phyloP scores from a whole-genome alignment of 2,329 filamentous ascomycete genomes.

The Venturia oleaginea region DNA sequence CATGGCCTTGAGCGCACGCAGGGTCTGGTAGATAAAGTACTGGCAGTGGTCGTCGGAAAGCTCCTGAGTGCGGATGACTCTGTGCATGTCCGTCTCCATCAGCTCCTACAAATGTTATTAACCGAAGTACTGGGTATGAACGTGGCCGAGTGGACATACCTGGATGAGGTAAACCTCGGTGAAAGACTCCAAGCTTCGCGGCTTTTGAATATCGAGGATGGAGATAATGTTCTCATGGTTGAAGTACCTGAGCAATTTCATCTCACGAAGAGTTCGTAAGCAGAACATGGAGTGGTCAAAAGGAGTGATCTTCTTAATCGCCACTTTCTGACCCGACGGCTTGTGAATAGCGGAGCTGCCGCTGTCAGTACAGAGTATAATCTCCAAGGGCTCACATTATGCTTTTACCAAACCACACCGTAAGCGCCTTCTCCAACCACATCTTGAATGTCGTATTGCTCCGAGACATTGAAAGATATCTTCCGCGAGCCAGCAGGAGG shows the following conservation, averaged over 20 bases:
- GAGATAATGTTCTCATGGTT: conserved; percentile 99
- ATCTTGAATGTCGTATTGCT: conserved; percentile 99
- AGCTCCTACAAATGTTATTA: conserved; percentile 59
- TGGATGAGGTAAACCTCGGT: conserved; percentile 98
- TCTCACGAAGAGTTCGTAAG: conserved; percentile 89
- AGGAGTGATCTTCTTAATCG: conserved; percentile 99
- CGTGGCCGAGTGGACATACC: conserved; percentile 38
- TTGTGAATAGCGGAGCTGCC: conserved; percentile 91
- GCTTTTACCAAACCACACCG: conserved; percentile 86
- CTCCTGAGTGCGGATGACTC: conserved; percentile 96
- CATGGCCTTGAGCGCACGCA: conserved; percentile 97
- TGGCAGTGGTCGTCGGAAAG: conserved; percentile 98
- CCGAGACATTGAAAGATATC: conserved; percentile 99
- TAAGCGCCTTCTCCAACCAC: conserved; percentile 98
- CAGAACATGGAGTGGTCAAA: conserved; percentile 99
- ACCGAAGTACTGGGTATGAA: neutral
- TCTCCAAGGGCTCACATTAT: neutral
- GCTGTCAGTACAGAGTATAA: conserved; percentile 5
- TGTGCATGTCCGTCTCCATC: conserved; percentile 99
- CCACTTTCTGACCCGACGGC: conserved; percentile 94
- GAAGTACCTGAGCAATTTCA: conserved; percentile 98
- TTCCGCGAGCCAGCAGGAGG: conserved; percentile 57
- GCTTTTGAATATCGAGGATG: conserved; percentile 98
- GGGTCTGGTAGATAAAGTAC: conserved; percentile 99
- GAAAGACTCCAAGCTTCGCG: conserved; percentile 89